Base-by-base conservation (phyloP, 768 basidiomycete species). In the Roridomyces roridus region DNA sequence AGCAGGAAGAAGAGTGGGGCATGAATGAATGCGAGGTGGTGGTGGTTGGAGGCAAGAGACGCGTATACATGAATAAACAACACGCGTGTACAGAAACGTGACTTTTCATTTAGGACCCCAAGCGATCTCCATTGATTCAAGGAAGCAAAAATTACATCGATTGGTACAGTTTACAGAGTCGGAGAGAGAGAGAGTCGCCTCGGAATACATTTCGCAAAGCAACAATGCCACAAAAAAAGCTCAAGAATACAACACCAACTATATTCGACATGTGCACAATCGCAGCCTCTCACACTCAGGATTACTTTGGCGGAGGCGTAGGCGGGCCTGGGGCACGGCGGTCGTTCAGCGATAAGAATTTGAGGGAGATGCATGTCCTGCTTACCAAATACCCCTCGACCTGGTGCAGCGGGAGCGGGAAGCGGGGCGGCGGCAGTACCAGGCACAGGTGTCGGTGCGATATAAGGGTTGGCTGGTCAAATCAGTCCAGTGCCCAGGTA, bases 341-440 rank as follows among this genome's bases (percentile, higher is more conserved):
- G 17, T 52, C 26, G 14, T 25, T 40, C 12, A 14, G 12, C 24
- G 34, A 46, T 18, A 2, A 21, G 28, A 46, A 20, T 24, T 18
- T 1, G 40, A 40, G 29, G 35, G 37, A 24, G 50, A 40, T 28
- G 46, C n/a, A n/a, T n/a, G n/a, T n/a, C n/a, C n/a, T n/a, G 68
- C 75, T 57, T 56, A 88, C 89, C 89, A 65, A 91, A 92, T 20
- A 92, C 76, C 28, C 89, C 89, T 31, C 77, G 65, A 58, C 86
- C 81, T 8, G 79, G 72, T 7, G 85, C 76, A 10, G 86, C 85
- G 0, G 79, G 72, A 40, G 72, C 66, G 12, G 82, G 72, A 31
- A 76, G 71, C 6, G 77, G 74, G 7, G 62, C 57, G 14, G 67
- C 60, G 4, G 78, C 58, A 1, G 74, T 67, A 0, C 76, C 72